Conservation (phyloP, 192 early-diverging fungal genomes). For the Coemansia sp. region DNA sequence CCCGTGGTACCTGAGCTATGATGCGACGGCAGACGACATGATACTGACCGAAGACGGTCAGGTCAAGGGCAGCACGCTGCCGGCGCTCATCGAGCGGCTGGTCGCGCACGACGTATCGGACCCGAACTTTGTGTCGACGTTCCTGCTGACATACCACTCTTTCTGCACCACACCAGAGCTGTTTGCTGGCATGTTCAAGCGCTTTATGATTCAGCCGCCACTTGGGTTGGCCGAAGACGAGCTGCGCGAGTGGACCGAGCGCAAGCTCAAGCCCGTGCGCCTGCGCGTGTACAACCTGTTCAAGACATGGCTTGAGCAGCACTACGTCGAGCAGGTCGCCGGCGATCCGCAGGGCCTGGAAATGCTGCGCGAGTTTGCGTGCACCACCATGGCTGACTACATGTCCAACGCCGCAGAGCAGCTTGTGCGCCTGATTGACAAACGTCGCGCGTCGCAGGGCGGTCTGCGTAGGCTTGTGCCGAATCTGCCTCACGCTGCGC, state of each 20-base stretch:
- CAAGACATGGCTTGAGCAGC: conserved; percentile 95
- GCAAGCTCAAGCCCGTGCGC: conserved; percentile 87
- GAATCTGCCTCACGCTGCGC: conserved; percentile 62
- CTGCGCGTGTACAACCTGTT: conserved; percentile 92
- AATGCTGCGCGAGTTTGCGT: conserved; percentile 72
- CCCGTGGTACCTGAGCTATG: conserved; percentile 81
- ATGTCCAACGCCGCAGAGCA: conserved; percentile 68
- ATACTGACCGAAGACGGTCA: conserved; percentile 82
- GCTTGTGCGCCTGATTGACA: conserved; percentile 77
- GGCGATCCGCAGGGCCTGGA: conserved; percentile 69
- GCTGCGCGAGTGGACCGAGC: conserved; percentile 75
- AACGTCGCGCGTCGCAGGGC: conserved; percentile 61
- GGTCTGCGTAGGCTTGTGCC: conserved; percentile 60
- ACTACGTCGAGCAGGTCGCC: conserved; percentile 76
- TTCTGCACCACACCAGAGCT: conserved; percentile 82
- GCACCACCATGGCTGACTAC: conserved; percentile 67
- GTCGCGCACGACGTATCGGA: conserved; percentile 86
- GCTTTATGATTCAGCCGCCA: conserved; percentile 80
- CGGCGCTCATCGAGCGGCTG: conserved; percentile 82
- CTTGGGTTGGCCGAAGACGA: conserved; percentile 60
- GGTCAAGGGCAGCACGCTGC: conserved; percentile 88
- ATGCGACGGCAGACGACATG: conserved; percentile 71
- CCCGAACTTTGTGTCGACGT: conserved; percentile 78
- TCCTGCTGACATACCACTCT: conserved; percentile 93
- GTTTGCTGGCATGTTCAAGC: conserved; percentile 66